Evolutionary conservation across 257 asterid species (phyloP).

Genomic region (Scutellaria galericulata): DNA sequence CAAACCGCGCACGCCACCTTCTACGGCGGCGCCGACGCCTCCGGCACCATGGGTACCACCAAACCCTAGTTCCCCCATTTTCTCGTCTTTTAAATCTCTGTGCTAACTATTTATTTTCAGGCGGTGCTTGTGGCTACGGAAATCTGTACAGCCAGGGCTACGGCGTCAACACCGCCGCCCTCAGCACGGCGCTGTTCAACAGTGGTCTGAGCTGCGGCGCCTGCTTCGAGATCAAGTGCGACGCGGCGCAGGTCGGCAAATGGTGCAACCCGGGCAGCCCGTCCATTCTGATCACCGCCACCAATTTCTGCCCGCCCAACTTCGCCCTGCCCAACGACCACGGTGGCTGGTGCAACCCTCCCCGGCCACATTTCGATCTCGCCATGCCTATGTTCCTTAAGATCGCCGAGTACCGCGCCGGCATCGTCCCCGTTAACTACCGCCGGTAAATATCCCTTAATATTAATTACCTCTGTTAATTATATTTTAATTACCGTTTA

Average conservation of each 20-base stretch:
- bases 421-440: constrained; percentile 75
- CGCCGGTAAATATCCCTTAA: constrained; percentile 52
- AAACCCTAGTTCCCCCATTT: neutral
- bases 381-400: constrained; percentile 88
- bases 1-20: constrained; percentile 82
- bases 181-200: constrained; percentile 81
- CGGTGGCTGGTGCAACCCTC: constrained; percentile 96
- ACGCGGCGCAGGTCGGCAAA: constrained; percentile 45
- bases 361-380: constrained; percentile 77
- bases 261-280: constrained; percentile 77
- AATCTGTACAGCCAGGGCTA: constrained; percentile 86
- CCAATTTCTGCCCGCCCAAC: constrained; percentile 87
- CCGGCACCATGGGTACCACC: constrained; percentile 86
- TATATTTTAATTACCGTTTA: neutral
- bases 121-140: constrained; percentile 84
- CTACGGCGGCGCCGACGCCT: constrained; percentile 91
- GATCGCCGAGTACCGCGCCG: constrained; percentile 73
- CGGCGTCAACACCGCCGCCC: constrained; percentile 78
- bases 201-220: constrained; percentile 80
- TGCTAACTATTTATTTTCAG: constrained; percentile 31
- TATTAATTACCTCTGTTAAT: neutral
- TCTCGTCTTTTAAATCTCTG: neutral
- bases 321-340: constrained; percentile 65
- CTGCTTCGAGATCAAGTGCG: constrained; percentile 76
- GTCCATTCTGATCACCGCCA: constrained; percentile 70